Conservation (phyloP, 495 filamentous ascomycete genomes). For the Penicillium angulare region DNA sequence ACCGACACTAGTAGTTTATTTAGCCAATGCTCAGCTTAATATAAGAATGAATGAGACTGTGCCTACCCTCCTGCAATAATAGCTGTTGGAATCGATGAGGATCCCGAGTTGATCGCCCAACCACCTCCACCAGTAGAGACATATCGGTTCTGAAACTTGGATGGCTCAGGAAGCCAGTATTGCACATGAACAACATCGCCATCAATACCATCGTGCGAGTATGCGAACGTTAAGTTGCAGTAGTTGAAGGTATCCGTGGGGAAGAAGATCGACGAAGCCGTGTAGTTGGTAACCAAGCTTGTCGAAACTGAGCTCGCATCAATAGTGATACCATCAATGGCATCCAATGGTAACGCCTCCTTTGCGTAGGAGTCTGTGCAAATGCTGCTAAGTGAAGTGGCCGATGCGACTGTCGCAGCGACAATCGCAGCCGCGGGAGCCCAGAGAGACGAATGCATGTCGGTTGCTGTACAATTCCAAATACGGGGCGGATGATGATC, state of each 20-base stretch:
- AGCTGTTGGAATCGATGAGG: conserved; percentile 28
- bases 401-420: not conserved
- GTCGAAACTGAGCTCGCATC: conserved; percentile 31
- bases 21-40: not conserved
- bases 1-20: conserved; percentile 15
- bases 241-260: conserved; percentile 23
- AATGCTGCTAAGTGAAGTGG: conserved; percentile 20
- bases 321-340: conserved; percentile 30
- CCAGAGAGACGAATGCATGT: not conserved
- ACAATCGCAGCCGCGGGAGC: conserved; percentile 2
- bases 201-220: conserved; percentile 36
- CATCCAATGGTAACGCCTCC: conserved; percentile 23
- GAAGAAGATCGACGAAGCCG: conserved; percentile 27
- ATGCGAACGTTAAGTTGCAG: conserved; percentile 44
- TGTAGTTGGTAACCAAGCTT: conserved; percentile 27
- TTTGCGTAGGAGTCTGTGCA: conserved; percentile 29
- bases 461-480: not conserved
- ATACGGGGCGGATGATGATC: not conserved
- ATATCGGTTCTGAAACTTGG: conserved; percentile 39
- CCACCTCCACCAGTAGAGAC: conserved; percentile 44
- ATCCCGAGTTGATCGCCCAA: conserved; percentile 42
- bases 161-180: conserved; percentile 38
- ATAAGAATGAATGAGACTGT: not conserved
- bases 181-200: conserved; percentile 33
- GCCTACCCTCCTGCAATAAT: conserved; percentile 36